Evolutionary conservation across 2,329 filamentous ascomycete species (phyloP).

Genomic region (Ophiostoma sp.): DNA sequence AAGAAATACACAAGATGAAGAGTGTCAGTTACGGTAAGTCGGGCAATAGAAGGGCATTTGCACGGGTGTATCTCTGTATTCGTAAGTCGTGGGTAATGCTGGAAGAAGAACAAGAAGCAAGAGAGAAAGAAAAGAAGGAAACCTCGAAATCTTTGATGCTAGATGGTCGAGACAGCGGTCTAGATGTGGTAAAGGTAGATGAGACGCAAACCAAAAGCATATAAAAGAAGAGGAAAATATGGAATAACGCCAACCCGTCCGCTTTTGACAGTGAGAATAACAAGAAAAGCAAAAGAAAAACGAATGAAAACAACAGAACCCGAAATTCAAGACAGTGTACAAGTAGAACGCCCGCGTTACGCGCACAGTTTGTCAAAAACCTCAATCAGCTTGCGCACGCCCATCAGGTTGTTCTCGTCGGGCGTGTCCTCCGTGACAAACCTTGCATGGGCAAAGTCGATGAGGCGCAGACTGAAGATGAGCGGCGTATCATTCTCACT

Average conservation of each 20-base stretch:
- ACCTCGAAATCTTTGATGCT: background rate
- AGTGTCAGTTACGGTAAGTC: background rate
- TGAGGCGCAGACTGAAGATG: constrained; percentile 76
- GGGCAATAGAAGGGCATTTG: background rate
- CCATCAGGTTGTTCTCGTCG: constrained; percentile 75
- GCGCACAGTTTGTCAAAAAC: constrained; percentile 55
- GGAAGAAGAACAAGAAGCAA: background rate
- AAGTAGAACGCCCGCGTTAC: background rate
- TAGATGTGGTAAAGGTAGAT: background rate
- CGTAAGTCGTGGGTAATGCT: background rate
- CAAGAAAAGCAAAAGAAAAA: background rate
- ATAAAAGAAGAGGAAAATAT: background rate
- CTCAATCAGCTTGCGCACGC: constrained; percentile 64
- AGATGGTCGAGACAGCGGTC: constrained; percentile 9
- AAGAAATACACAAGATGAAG: background rate
- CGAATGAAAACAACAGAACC: background rate
- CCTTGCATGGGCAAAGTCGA: constrained; percentile 91
- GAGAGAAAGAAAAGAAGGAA: background rate
- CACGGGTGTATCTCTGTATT: constrained; percentile 1
- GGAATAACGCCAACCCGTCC: background rate
- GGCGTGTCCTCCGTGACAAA: constrained; percentile 72
- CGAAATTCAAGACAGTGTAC: background rate
- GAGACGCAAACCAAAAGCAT: background rate
- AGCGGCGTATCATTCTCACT: constrained; percentile 50
- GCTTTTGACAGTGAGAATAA: background rate